A percentile compares a stretch with the other conserved stretches of the same genome.
These are phyloP conservation scores for Brassica nigra DNA, from an alignment of 345 rosid genomes.

Conservation along the genomic window DNA sequence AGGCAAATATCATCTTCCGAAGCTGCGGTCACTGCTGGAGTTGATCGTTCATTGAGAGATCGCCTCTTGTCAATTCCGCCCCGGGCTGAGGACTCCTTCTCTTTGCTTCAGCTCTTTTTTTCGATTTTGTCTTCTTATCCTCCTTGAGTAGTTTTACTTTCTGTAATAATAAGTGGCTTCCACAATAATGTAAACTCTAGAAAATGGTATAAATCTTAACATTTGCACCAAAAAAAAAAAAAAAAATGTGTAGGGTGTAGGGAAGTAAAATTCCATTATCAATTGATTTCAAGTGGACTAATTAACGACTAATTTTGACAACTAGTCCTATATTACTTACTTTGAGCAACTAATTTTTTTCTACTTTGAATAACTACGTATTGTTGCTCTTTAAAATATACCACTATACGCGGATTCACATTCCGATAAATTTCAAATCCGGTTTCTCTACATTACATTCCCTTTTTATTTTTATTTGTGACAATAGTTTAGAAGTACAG, in stretches of 20 bases:
- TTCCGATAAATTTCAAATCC: slow-evolving; percentile 11
- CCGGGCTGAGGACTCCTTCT: too few relatives aligned
- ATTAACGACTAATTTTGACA: slow-evolving; percentile 38
- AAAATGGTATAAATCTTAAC: too few relatives aligned
- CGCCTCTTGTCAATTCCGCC: too few relatives aligned
- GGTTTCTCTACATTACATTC: slow-evolving; percentile 2
- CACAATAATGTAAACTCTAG: too few relatives aligned
- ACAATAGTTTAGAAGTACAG: background rate
- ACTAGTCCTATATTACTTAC: slow-evolving; percentile 19
- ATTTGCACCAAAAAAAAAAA: too few relatives aligned
- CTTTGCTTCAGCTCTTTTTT: too few relatives aligned
- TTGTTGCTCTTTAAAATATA: background rate
- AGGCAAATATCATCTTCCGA: too few relatives aligned
- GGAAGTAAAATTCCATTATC: slow-evolving; percentile 48
- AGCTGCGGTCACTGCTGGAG: too few relatives aligned
- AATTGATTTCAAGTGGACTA: slow-evolving; percentile 41
- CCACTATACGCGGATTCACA: slow-evolving; percentile 34
- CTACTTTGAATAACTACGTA: background rate
- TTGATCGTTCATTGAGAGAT: too few relatives aligned
- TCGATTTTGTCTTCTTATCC: too few relatives aligned
- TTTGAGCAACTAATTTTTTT: slow-evolving; percentile 5
- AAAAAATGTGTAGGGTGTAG: slow-evolving; percentile 19
- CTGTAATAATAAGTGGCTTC: too few relatives aligned
- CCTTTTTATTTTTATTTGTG: background rate
- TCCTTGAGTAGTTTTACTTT: too few relatives aligned